phyloP scores from a whole-genome alignment of 2,329 filamentous ascomycete species.

The Xylaria sp. region DNA sequence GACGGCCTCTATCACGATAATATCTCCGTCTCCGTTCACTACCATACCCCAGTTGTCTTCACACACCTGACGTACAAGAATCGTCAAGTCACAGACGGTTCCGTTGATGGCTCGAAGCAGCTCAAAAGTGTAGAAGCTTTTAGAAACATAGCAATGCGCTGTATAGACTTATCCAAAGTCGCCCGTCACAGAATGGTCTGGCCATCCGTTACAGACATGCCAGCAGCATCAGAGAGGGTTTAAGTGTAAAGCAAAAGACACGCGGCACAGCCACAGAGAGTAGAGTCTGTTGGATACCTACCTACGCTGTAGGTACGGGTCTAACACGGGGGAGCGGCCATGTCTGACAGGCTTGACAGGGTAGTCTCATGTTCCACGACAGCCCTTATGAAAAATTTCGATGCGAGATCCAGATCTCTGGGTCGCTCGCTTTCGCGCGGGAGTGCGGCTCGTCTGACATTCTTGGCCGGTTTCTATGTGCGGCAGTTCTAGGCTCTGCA shows the following conservation, averaged over 20 bases:
- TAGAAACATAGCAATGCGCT: background rate
- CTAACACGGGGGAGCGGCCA: background rate
- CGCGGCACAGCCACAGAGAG: background rate
- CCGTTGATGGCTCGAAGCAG: background rate
- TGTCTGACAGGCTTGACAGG: conserved; percentile 26
- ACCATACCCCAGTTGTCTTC: no score
- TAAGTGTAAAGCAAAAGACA: background rate
- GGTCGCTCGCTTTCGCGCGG: conserved; percentile 22
- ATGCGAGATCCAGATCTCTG: conserved; percentile 33
- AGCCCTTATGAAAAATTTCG: conserved; percentile 19
- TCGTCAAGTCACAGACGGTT: no score
- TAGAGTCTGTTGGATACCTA: background rate
- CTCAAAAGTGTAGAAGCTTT: background rate
- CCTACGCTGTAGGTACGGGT: no score
- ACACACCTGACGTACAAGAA: no score
- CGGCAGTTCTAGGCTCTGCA: conserved; percentile 12
- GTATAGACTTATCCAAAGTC: background rate
- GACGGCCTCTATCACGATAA: conserved; percentile 24
- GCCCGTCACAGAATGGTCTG: conserved; percentile 22
- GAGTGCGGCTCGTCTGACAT: conserved; percentile 28
- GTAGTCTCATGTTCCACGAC: conserved; percentile 24
- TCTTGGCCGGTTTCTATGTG: background rate
- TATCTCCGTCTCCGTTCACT: background rate
- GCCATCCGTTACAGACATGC: conserved; percentile 15
- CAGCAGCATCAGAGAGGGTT: background rate